These are phyloP conservation scores for Keithomyces neogunnii DNA, from an alignment of 2,329 filamentous ascomycete genomes.

Conservation along the genomic window DNA sequence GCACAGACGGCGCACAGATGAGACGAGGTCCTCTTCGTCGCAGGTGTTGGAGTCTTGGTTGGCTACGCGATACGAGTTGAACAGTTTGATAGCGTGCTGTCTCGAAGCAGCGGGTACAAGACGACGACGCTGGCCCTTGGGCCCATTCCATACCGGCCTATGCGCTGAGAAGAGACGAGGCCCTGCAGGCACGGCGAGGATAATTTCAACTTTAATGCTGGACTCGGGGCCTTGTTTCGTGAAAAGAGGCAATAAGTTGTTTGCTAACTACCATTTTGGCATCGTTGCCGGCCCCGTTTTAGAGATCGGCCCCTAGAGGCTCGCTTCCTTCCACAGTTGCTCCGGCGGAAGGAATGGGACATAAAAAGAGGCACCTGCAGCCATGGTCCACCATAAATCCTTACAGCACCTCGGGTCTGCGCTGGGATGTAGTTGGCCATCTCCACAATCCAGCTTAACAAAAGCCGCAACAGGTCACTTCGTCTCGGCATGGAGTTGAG, in stretches of 20 bases:
- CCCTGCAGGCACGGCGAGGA: background rate
- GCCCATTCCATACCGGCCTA: conserved; percentile 7
- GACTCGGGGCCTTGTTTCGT: too few relatives aligned
- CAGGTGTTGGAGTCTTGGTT: conserved; percentile 5
- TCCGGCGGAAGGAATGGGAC: background rate
- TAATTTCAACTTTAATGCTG: background rate
- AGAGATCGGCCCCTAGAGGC: too few relatives aligned
- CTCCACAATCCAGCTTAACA: background rate
- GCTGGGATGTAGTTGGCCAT: conserved; percentile 4
- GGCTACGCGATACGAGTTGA: background rate
- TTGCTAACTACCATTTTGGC: too few relatives aligned
- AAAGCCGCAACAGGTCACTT: background rate
- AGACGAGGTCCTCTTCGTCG: background rate
- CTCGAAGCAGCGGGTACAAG: conserved; percentile 5
- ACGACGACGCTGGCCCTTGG: conserved; percentile 6
- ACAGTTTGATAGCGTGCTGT: conserved; percentile 6
- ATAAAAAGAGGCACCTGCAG: conserved; percentile 6
- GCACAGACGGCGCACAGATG: background rate
- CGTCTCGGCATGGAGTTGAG: background rate
- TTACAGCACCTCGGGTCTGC: conserved; percentile 6
- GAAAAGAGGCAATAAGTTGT: too few relatives aligned
- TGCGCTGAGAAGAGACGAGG: background rate
- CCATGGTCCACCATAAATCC: conserved; percentile 12
- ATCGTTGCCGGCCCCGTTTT: too few relatives aligned
- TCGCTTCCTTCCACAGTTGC: too few relatives aligned